Base-by-base conservation (phyloP, 2,329 filamentous ascomycete genomes). In the Colletotrichum limetticola region DNA sequence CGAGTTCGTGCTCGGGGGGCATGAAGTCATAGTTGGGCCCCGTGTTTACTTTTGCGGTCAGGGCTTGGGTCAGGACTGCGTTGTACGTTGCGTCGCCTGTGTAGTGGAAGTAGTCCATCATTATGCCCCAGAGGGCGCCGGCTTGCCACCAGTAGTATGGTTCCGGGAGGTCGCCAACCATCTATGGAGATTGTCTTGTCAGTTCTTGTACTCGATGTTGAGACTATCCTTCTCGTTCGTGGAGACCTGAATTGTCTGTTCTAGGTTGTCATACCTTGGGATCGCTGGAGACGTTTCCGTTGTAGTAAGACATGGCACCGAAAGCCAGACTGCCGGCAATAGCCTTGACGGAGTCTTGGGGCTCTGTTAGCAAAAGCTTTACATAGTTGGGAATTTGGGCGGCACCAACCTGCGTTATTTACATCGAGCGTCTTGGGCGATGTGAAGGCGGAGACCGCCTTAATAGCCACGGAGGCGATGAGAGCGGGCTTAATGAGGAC, bases 101-200 rank as follows among this genome's bases (percentile, higher is more conserved):
- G 78, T 88, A 90, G 78, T 92, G 87, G 74, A 90, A 93, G 79
- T 94, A 94, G 80, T 94, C 91, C 35, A 94, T 82, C 86, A 94
- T 88, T 42, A 88, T 84, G n/a, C 91, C 91, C 87, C 91, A 92
- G 71, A 91, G 85, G 8, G 90, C 90, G 61, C 91, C 91, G 46
- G 86, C 85, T 76, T 91, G 88, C 91, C 91, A 92, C 89, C 89
- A 92, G 83, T 91, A 95, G 78, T 93, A 92, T 28, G 92, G 92
- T 32, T 86, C 80, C 3, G 91, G 90, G 37, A 95, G 86, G 76
- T 93, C 89, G 65, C 87, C 91, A 56, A 92, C 86, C 9, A 87
- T 86, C 81, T 90, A 28, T 57, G 16, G 32, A 26, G 7, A 61
- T 67, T 49, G 66, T 63, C 12, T 14, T 14, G 62, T 53, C 64